Evolutionary conservation across 306 rosid genomes (phyloP), one percentile per base, ranked within the genome.

Genomic region (Glycine latifolia): DNA sequence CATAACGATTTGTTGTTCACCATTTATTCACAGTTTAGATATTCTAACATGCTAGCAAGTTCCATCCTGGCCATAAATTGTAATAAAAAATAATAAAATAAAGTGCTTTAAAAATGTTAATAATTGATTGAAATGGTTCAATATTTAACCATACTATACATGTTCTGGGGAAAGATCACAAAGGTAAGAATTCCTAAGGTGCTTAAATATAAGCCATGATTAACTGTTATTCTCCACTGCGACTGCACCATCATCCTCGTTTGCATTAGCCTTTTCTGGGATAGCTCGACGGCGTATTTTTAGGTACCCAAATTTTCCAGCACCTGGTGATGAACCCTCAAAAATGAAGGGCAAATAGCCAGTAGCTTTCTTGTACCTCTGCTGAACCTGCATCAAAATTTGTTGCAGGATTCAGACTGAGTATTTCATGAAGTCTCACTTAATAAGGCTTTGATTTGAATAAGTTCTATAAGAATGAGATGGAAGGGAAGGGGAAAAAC

Each of bases 271-370:
- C 68, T 15, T 31, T 49, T 7, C 71, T 3, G 35, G 17, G 31
- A 83, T 17, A 61, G 46, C 10, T 55, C 89, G 90, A 4, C 92
- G 89, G 66, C 88, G 87, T 81, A 95, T 60, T 87, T 83, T 93
- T 55, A 93, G 87, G 82, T 89, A 73, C 33, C 97, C 98, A 37
- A 95, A 93, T 85, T 86, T 93, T n/a, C 92, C 95, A 1, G 98
- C 97, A 56, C 94, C 98, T 0, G 99, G 97, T 10, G 99, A 95
- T 3, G 98, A 95, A 68, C 99, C 98, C 87, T 95, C 98, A 71
- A 95, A 92, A 78, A 90, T 39, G 61, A 79, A 91, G 15, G 98
- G 99, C 85, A 89, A 59, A 53, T 91, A 93, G 14, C 96, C 98
- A 0, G 97, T 93, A 10, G 96, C 98, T 39, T 61, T 90, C 84